phyloP scores from a whole-genome alignment of 2,329 filamentous ascomycete genomes.

The Colletotrichum lini region DNA sequence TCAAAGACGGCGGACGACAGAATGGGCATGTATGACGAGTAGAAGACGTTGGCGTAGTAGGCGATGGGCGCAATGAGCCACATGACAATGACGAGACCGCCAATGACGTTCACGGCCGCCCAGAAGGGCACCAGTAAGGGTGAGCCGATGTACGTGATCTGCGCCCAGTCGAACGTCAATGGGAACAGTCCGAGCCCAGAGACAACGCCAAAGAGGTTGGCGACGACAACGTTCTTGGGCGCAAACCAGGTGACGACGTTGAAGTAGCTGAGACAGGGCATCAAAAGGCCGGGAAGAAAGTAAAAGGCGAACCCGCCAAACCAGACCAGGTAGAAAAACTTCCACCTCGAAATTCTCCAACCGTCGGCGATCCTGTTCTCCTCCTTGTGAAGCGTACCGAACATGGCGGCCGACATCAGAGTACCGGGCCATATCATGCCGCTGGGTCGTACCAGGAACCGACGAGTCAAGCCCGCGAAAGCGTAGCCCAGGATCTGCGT shows the following conservation, averaged over 20 bases:
- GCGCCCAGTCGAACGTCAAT: conserved; percentile 92
- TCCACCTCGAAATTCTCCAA: conserved; percentile 86
- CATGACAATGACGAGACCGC: conserved; percentile 85
- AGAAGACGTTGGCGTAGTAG: conserved; percentile 86
- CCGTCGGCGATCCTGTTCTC: conserved; percentile 86
- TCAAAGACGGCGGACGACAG: conserved; percentile 89
- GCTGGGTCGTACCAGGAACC: conserved; percentile 86
- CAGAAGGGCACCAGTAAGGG: conserved; percentile 88
- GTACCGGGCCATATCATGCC: conserved; percentile 95
- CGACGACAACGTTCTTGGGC: conserved; percentile 86
- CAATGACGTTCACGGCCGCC: conserved; percentile 88
- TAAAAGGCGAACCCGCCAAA: conserved; percentile 82
- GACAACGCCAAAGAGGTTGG: conserved; percentile 89
- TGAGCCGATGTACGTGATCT: conserved; percentile 90
- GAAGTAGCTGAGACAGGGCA: conserved; percentile 90
- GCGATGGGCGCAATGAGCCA: conserved; percentile 86
- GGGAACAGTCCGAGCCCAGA: conserved; percentile 89
- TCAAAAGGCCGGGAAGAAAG: conserved; percentile 85
- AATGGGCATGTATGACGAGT: conserved; percentile 88
- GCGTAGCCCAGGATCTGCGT: conserved; percentile 91
- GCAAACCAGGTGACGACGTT: conserved; percentile 91
- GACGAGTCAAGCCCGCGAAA: conserved; percentile 85
- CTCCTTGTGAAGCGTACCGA: conserved; percentile 86
- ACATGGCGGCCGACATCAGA: conserved; percentile 90
- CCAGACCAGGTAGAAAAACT: conserved; percentile 86